phyloP scores from a whole-genome alignment of 805 yeast species.

The Soucietia sequanensis region DNA sequence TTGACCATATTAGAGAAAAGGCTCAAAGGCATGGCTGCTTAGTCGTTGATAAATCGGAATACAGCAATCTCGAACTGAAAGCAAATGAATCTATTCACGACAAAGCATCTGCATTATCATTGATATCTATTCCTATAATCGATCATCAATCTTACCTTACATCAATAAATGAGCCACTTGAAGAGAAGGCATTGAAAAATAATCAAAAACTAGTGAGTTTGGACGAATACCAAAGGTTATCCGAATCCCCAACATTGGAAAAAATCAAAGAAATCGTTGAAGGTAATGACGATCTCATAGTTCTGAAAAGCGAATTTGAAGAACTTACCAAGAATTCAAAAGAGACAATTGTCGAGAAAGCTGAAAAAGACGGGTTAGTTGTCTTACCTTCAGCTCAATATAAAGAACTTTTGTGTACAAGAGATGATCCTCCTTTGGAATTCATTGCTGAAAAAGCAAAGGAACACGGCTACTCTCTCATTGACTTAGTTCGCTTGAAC shows the following conservation, averaged over 20 bases:
- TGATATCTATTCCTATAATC: too few species aligned
- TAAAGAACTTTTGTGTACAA: conserved; percentile 9
- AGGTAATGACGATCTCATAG: conserved; percentile 3
- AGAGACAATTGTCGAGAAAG: conserved; percentile 24
- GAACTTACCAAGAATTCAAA: conserved; percentile 12
- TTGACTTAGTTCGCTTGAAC: neutral
- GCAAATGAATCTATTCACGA: conserved; percentile 6
- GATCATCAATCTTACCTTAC: too few species aligned
- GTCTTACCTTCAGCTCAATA: conserved; percentile 15
- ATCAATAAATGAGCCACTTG: conserved; percentile 3
- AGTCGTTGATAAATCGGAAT: conserved; percentile 3
- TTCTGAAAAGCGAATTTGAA: conserved; percentile 19
- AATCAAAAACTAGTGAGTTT: neutral
- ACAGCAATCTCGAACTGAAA: neutral
- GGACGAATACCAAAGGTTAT: too few species aligned
- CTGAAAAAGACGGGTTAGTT: conserved; percentile 11
- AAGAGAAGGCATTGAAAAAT: conserved; percentile 1
- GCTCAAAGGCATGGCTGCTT: conserved; percentile 16
- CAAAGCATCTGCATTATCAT: too few species aligned
- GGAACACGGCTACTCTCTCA: neutral
- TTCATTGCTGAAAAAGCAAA: neutral
- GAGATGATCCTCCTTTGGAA: conserved; percentile 8
- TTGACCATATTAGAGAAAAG: conserved; percentile 19
- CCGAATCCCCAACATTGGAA: conserved; percentile 4
- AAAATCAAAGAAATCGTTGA: conserved; percentile 2